Conservation (phyloP, 129 eudicot genomes). For the Oenanthe sinensis region DNA sequence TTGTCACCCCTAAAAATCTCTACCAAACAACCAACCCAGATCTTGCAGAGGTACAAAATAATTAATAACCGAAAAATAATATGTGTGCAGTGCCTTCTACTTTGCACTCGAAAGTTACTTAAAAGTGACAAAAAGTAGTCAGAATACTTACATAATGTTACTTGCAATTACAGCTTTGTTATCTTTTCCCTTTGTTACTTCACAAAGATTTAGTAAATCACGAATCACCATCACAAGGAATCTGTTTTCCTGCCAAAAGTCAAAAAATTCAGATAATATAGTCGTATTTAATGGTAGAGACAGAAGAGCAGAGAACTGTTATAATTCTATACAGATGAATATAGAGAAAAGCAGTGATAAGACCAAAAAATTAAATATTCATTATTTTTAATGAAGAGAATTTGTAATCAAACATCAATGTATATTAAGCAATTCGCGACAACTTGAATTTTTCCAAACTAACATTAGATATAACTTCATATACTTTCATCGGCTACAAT, state of each 20-base stretch:
- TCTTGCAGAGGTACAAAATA: not conserved
- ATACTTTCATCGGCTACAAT: not conserved
- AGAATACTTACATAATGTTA: conserved; percentile 68
- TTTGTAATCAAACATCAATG: not conserved
- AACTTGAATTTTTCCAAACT: not conserved
- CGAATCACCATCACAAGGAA: conserved; percentile 98
- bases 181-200: conserved; percentile 96
- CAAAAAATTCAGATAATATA: not conserved
- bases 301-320: not conserved
- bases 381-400: not conserved
- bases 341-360: not conserved
- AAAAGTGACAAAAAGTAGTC: not conserved
- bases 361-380: not conserved
- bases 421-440: not conserved
- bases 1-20: not conserved
- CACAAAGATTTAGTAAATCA: conserved; percentile 90
- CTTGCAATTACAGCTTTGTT: conserved; percentile 99
- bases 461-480: not conserved
- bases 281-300: not conserved
- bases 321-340: not conserved
- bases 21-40: not conserved
- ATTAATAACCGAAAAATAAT: not conserved
- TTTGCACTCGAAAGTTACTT: not conserved
- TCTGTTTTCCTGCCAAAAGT: conserved; percentile 66
- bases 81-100: not conserved